A percentile compares a stretch with the other conserved stretches of the same genome.
These are phyloP conservation scores for Neurospora tetraspora DNA, from an alignment of 495 filamentous ascomycete genomes.

Conservation along the genomic window DNA sequence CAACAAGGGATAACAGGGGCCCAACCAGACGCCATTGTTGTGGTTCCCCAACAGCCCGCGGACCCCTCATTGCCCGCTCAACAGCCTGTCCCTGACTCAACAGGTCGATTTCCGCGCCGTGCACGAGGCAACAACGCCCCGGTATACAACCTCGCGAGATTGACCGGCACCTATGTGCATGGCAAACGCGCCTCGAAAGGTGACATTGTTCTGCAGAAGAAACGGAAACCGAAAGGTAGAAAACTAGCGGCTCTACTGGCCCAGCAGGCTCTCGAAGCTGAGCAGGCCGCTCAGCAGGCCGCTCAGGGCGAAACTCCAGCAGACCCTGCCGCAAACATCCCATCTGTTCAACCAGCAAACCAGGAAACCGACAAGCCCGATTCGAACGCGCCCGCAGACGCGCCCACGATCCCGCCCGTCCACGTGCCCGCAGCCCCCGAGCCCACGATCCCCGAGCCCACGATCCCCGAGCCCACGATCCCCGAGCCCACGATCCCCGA, in stretches of 20 bases:
- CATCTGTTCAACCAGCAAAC: not conserved
- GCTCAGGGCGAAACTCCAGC: not conserved
- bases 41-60: constrained; percentile 11
- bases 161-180: constrained; percentile 37
- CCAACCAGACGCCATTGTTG: constrained; percentile 29
- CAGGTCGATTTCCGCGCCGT: constrained; percentile 31
- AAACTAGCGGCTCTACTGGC: not conserved
- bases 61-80: not conserved
- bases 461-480: not conserved
- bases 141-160: constrained; percentile 45
- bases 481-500: not conserved
- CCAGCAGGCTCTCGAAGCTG: not conserved
- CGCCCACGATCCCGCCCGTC: not conserved
- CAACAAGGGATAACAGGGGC: constrained; percentile 12
- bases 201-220: constrained; percentile 25
- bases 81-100: constrained; percentile 1
- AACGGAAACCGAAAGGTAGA: constrained; percentile 8
- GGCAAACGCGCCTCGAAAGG: constrained; percentile 32
- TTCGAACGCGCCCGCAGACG: not conserved
- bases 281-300: not conserved
- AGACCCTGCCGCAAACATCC: not conserved
- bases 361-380: not conserved
- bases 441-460: not conserved
- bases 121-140: constrained; percentile 34
- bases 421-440: not conserved